Conservation (phyloP, 805 yeast genomes). For the Metschnikowia rubicola region DNA sequence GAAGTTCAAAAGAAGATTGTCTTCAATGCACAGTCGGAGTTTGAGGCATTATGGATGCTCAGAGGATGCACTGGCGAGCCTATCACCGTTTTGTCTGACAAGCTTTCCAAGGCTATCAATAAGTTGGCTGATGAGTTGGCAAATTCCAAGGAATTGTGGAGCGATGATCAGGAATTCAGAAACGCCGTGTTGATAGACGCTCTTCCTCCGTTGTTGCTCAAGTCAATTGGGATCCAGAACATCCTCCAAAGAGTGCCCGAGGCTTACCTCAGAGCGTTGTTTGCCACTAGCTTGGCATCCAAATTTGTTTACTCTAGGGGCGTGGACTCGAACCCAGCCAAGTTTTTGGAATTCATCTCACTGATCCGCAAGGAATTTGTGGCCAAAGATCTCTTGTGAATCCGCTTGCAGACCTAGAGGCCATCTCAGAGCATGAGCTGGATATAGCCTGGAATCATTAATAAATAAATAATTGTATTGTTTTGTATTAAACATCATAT, state of each 20-base stretch:
- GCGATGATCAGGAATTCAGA: constrained; percentile 71
- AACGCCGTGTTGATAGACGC: constrained; percentile 72
- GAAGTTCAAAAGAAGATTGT: constrained; percentile 77
- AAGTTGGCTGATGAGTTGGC: constrained; percentile 83
- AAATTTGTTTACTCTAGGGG: constrained; percentile 83
- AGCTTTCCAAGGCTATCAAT: constrained; percentile 77
- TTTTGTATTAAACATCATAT: neutral
- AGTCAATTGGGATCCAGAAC: constrained; percentile 61
- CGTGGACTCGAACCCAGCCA: constrained; percentile 74
- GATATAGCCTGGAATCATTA: no score
- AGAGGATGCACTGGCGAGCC: constrained; percentile 62
- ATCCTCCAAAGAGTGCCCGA: constrained; percentile 80
- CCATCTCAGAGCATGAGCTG: no score
- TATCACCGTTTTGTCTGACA: constrained; percentile 70
- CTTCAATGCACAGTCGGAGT: constrained; percentile 78
- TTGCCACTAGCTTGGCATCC: constrained; percentile 83
- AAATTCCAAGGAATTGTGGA: constrained; percentile 77
- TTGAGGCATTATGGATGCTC: constrained; percentile 81
- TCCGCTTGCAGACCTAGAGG: neutral
- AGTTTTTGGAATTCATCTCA: constrained; percentile 66
- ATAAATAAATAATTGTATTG: neutral
- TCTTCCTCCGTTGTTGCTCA: constrained; percentile 69
- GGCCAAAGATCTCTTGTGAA: constrained; percentile 28
- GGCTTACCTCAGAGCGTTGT: constrained; percentile 81
- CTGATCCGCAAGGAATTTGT: constrained; percentile 48